Evolutionary conservation across 352 stramenopile species (phyloP).

Genomic region (Globisporangium echinulatum): DNA sequence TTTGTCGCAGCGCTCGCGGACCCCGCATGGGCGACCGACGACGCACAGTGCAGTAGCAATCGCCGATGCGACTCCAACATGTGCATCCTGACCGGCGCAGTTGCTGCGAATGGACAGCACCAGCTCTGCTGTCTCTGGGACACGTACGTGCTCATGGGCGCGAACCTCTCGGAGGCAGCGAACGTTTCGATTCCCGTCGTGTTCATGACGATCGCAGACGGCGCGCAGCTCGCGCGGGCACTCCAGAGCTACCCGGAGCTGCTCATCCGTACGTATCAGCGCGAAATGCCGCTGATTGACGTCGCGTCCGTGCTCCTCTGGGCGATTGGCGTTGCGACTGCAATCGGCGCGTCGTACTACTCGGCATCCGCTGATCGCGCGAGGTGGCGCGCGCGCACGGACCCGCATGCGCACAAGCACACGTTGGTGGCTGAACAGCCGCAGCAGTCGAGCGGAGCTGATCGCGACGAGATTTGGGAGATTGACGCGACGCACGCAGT

Average conservation of each 20-base stretch:
- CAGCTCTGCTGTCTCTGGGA: constrained; percentile 80
- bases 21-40: constrained; percentile 46
- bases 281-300: constrained; percentile 44
- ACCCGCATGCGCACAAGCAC: constrained; percentile 13
- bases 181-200: constrained; percentile 58
- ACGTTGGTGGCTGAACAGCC: constrained; percentile 20
- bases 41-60: constrained; percentile 23
- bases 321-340: constrained; percentile 50
- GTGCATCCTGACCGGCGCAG: constrained; percentile 53
- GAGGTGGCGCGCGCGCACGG: constrained; percentile 13
- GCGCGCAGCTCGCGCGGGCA: constrained; percentile 32
- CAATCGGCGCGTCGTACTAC: constrained; percentile 60
- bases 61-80: constrained; percentile 33
- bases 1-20: constrained; percentile 36
- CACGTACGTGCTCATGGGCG: constrained; percentile 72
- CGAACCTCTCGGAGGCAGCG: constrained; percentile 30
- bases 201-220: constrained; percentile 60
- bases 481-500: constrained; percentile 56
- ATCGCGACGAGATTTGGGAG: constrained; percentile 40
- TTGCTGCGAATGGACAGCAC: constrained; percentile 18
- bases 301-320: constrained; percentile 57
- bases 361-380: constrained; percentile 22
- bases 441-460: constrained; percentile 7
- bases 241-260: constrained; percentile 31
- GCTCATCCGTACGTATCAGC: constrained; percentile 38